Conservation (phyloP, 1,139 yeast species). For the Fermentozyma sake region DNA sequence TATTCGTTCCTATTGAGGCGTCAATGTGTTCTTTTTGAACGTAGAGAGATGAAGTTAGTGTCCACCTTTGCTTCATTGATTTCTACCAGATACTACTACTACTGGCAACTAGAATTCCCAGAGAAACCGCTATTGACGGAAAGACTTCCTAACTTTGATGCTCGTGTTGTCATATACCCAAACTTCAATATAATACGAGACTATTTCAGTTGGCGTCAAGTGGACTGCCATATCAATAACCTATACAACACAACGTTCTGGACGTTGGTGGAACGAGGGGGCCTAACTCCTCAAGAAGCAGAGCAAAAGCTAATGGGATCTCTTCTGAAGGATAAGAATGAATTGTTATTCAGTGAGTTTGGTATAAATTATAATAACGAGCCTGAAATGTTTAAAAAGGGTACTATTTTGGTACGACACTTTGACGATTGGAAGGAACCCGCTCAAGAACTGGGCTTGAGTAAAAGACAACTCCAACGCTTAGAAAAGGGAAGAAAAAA, state of each 20-base stretch:
- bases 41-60: constrained; percentile 75
- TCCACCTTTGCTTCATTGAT: constrained; percentile 80
- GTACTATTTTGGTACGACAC: constrained; percentile 68
- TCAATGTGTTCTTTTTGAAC: constrained; percentile 64
- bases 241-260: constrained; percentile 91
- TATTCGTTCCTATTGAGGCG: constrained; percentile 73
- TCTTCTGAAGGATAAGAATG: constrained; percentile 78
- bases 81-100: constrained; percentile 66
- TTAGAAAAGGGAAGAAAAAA: constrained; percentile 45
- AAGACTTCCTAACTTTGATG: constrained; percentile 82
- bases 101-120: constrained; percentile 63
- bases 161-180: constrained; percentile 87
- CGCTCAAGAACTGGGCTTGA: constrained; percentile 17
- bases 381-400: constrained; percentile 82
- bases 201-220: constrained; percentile 93
- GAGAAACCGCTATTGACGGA: constrained; percentile 31
- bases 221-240: constrained; percentile 93
- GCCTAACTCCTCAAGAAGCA: constrained; percentile 69
- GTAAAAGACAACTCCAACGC: constrained; percentile 49
- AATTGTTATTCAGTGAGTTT: constrained; percentile 70
- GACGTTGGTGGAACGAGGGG: constrained; percentile 74
- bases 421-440: constrained; percentile 13
- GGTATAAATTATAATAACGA: constrained; percentile 89
- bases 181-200: constrained; percentile 57
- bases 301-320: constrained; percentile 74